These are phyloP conservation scores for Porosira glacialis DNA, from an alignment of 352 stramenopile genomes.

Conservation along the genomic window DNA sequence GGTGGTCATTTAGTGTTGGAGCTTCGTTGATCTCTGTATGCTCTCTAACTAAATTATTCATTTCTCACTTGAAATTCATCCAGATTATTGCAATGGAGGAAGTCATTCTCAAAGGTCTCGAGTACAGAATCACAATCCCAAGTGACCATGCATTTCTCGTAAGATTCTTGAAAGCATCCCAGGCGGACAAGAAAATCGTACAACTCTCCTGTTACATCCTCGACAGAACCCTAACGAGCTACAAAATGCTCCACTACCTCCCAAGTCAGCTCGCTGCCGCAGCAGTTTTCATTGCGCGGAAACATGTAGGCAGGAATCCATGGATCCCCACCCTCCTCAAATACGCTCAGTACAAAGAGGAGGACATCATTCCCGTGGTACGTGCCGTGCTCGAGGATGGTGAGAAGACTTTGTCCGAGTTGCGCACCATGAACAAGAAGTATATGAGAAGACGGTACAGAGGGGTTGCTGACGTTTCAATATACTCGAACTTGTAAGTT, in stretches of 20 bases:
- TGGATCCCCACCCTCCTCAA: constrained; percentile 85
- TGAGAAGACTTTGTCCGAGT: constrained; percentile 61
- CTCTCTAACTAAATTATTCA: too few relatives aligned
- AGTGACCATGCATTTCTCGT: constrained; percentile 93
- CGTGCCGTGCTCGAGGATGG: constrained; percentile 79
- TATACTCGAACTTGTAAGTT: constrained; percentile 66
- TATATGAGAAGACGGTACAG: constrained; percentile 83
- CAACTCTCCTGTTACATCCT: constrained; percentile 96
- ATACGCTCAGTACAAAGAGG: constrained; percentile 85
- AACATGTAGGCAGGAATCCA: constrained; percentile 79
- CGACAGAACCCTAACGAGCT: constrained; percentile 97
- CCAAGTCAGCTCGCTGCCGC: constrained; percentile 95
- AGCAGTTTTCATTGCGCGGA: constrained; percentile 93
- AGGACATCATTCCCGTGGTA: constrained; percentile 81
- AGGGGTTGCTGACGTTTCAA: constrained; percentile 73
- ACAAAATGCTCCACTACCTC: constrained; percentile 95
- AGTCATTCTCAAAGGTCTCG: constrained; percentile 90
- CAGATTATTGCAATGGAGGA: constrained; percentile 91
- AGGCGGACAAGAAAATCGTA: constrained; percentile 84
- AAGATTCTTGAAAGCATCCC: constrained; percentile 89
- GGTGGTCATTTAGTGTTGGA: too few relatives aligned
- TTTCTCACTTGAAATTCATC: constrained; percentile 6
- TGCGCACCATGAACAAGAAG: constrained; percentile 85
- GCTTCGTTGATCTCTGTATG: too few relatives aligned
- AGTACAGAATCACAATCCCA: constrained; percentile 95